phyloP scores from a whole-genome alignment of 2,329 filamentous ascomycete genomes.

The Colletotrichum orchidophilum region DNA sequence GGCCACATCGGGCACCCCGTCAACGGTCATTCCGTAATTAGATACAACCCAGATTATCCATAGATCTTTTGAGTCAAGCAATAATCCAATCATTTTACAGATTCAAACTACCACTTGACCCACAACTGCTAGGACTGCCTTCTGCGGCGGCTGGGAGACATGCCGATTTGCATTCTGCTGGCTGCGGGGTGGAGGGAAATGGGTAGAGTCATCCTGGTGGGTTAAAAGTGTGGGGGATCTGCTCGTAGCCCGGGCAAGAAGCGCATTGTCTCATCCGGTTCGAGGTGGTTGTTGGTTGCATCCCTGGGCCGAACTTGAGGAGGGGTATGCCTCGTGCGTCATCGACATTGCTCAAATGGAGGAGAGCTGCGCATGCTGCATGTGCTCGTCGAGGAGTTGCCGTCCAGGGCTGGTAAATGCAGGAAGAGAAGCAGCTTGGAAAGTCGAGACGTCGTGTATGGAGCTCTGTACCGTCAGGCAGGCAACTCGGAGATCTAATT shows the following conservation, averaged over 20 bases:
- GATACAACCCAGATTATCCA: too few relatives aligned
- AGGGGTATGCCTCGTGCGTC: not conserved
- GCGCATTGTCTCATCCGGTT: slow-evolving; percentile 10
- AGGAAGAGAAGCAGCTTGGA: not conserved
- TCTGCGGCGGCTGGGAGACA: not conserved
- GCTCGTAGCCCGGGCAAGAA: not conserved
- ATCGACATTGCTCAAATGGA: not conserved
- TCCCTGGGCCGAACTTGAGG: not conserved
- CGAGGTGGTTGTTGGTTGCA: not conserved
- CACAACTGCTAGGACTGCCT: too few relatives aligned
- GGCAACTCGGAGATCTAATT: not conserved
- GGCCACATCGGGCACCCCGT: too few relatives aligned
- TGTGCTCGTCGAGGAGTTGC: not conserved
- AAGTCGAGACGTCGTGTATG: not conserved
- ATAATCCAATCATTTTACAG: too few relatives aligned
- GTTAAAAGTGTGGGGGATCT: slow-evolving; percentile 12
- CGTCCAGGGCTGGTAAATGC: not conserved
- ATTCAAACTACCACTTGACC: too few relatives aligned
- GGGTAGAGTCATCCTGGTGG: slow-evolving; percentile 1
- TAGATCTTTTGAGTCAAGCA: too few relatives aligned
- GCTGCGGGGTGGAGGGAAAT: not conserved
- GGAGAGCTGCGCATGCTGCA: not conserved
- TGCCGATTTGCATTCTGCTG: slow-evolving; percentile 23
- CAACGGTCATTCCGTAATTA: too few relatives aligned
- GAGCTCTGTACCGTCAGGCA: not conserved